Base-by-base conservation (phyloP, 805 yeast species). In the Candida xyloterini region DNA sequence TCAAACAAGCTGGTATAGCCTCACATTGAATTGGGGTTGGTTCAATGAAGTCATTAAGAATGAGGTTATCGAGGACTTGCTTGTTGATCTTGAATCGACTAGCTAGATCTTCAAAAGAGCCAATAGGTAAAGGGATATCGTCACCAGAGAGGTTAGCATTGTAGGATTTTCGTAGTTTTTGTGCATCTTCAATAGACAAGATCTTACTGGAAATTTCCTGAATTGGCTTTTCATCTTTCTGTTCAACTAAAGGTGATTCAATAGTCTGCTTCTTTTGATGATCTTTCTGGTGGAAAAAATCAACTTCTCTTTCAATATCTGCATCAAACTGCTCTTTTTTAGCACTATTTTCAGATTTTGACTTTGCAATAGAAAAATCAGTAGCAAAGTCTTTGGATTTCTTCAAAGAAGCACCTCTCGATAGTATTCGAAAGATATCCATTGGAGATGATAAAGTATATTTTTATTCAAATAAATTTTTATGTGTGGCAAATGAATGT, bases 1-100 rank as follows among this genome's bases (percentile, higher is more conserved):
- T 71, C 38, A 88, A 64, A 10, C 86, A 64, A 8, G 79, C 68
- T 2, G 99, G 97, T 29, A 93, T 80, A 2, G 89, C 79, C 61
- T 93, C 97, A 46, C 88, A 76, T 65, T 93, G 99, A 52, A 93
- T 86, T 3, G 97, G 81, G 0, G 99, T 91, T 5, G 99, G 98
- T 46, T 80, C 85, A 1, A 79, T 74, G 56, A 90, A 90, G 37
- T 79, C 84, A 32, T 81, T 75, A 9, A 76, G 75, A 15, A 81
- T 68, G 45, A 91, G 65, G 55, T 89, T 90, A 20, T 70, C 62
- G 25, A 83, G 62, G 22, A 88, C 64, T 41, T 63, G 65, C 44
- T 68, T 69, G 55, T 83, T 80, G 24, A 93, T 64, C 30, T 78
- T 68, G 62, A 81, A 89, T 40, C 96, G 70, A 1, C 76, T 62